Conservation (phyloP, 768 basidiomycete genomes). For the Megacollybia marginata region DNA sequence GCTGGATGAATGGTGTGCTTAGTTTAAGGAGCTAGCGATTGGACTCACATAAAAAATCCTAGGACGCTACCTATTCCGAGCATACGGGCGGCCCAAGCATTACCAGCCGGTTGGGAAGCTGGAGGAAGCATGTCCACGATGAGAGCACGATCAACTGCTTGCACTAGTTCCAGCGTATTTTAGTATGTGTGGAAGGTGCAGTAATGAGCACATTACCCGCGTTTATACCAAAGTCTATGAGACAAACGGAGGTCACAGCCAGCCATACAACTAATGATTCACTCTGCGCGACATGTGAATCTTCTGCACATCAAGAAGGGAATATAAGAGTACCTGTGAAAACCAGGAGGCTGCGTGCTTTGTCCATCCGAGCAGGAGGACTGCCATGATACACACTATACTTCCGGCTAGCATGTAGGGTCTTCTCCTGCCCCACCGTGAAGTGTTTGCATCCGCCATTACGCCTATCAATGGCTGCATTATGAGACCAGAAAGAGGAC, state of each 20-base stretch:
- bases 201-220: conserved; percentile 25
- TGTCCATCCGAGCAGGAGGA: conserved; percentile 82
- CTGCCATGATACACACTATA: conserved; percentile 57
- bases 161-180: conserved; percentile 38
- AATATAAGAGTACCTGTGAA: not conserved
- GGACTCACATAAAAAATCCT: conserved; percentile 80
- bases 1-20: conserved; percentile 26
- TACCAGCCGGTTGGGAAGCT: conserved; percentile 70
- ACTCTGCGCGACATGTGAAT: conserved; percentile 32
- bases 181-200: not conserved
- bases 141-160: conserved; percentile 85
- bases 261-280: conserved; percentile 64
- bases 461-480: conserved; percentile 89
- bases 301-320: no score
- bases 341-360: conserved; percentile 53
- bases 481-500: conserved; percentile 82
- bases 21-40: not conserved
- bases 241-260: conserved; percentile 65
- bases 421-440: conserved; percentile 75
- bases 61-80: conserved; percentile 76
- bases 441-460: conserved; percentile 78
- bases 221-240: conserved; percentile 61
- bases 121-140: conserved; percentile 81
- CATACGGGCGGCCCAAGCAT: conserved; percentile 97
- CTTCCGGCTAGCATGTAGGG: conserved; percentile 79